Conservation (phyloP, 2,329 filamentous ascomycete genomes). For the Ophiocordyceps camponoti-leonardi region DNA sequence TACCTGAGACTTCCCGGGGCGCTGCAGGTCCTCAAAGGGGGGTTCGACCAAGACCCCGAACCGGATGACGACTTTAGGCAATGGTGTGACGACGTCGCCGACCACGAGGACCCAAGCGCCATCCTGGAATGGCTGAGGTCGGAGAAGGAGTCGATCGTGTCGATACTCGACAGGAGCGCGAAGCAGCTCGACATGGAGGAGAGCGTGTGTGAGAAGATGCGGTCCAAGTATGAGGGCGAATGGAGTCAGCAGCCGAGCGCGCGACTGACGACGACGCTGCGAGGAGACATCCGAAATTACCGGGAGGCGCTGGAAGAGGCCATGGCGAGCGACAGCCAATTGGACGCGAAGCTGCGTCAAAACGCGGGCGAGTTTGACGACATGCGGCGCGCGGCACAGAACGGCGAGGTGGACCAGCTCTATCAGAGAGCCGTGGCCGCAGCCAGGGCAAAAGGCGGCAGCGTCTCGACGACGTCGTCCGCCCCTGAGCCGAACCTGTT, state of each 20-base stretch:
- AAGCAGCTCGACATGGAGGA: constrained; percentile 95
- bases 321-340: constrained; percentile 65
- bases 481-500: constrained; percentile 58
- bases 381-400: constrained; percentile 79
- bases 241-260: constrained; percentile 97
- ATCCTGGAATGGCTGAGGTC: constrained; percentile 66
- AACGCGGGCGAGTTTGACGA: constrained; percentile 84
- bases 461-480: constrained; percentile 37
- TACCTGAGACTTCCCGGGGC: constrained; percentile 83
- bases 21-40: constrained; percentile 80
- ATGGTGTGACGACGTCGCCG: constrained; percentile 87
- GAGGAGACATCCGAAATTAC: constrained; percentile 76
- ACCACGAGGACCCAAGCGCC: constrained; percentile 60
- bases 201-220: constrained; percentile 97
- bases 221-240: constrained; percentile 85
- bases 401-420: constrained; percentile 70
- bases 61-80: constrained; percentile 83
- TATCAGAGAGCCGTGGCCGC: constrained; percentile 80
- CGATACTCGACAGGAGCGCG: constrained; percentile 58
- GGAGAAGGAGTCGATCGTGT: constrained; percentile 60
- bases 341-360: constrained; percentile 69
- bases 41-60: constrained; percentile 72
- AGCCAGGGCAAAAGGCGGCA: constrained; percentile 48
- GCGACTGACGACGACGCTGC: constrained; percentile 69
- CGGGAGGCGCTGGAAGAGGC: constrained; percentile 82